A percentile compares a stretch with the other conserved stretches of the same genome.
These are phyloP conservation scores for Pythium sp. DNA, from an alignment of 352 stramenopile genomes.

Conservation along the genomic window DNA sequence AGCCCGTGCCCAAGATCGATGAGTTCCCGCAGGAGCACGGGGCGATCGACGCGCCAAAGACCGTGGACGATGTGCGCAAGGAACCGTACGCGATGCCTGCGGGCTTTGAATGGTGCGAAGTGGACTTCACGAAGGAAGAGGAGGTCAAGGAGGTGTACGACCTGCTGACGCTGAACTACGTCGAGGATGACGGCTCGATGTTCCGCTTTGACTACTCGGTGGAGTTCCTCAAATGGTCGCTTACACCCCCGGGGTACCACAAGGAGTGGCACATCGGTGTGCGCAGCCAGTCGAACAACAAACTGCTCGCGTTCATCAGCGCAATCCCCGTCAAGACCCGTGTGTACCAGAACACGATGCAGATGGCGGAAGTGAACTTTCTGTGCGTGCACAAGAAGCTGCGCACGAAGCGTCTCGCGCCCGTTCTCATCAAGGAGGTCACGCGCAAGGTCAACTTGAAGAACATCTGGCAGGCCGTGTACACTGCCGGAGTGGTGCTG, in stretches of 20 bases:
- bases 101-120: constrained; percentile 92
- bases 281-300: constrained; percentile 83
- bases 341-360: constrained; percentile 52
- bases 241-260: constrained; percentile 92
- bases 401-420: constrained; percentile 93
- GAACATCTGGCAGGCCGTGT: constrained; percentile 95
- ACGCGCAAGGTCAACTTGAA: constrained; percentile 97
- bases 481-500: constrained; percentile 97
- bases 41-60: constrained; percentile 93
- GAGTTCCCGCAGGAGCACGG: constrained; percentile 76
- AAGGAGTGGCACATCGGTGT: constrained; percentile 97
- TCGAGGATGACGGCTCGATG: constrained; percentile 98
- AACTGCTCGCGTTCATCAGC: constrained; percentile 98
- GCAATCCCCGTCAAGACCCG: constrained; percentile 89
- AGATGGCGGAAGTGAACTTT: constrained; percentile 98
- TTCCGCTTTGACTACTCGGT: constrained; percentile 94
- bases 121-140: constrained; percentile 85
- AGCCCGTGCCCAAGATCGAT: constrained; percentile 78
- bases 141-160: constrained; percentile 94
- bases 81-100: constrained; percentile 95
- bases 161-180: constrained; percentile 97
- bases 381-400: constrained; percentile 99
- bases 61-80: constrained; percentile 82
- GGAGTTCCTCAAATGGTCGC: constrained; percentile 86
- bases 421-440: constrained; percentile 99